Base-by-base conservation (phyloP, 805 yeast species). In the Candida nanaspora region DNA sequence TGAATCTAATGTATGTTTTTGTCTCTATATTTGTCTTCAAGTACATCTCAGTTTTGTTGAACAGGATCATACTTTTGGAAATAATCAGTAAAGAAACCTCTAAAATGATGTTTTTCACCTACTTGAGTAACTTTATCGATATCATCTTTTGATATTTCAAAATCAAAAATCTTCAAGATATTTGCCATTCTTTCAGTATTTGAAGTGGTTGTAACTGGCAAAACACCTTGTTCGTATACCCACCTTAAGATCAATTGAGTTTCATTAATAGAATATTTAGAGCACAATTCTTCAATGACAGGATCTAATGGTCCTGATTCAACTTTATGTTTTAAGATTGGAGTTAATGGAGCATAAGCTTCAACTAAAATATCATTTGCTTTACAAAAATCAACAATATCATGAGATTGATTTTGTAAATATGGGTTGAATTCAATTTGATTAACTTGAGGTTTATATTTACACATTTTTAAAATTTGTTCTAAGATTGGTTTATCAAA, bases 121-220 rank as follows among this genome's bases (percentile, higher is more conserved):
- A 66, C 48, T 15, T 59, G 45, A 4, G 68, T 53, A 38, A 79
- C 64, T 41, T 56, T 52, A 6, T 59, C 53, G 33, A 72, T 70
- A 46, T 84, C 93, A 1, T 62, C 76, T 1, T 59, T 50, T 3
- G 68, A 60, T 42, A 86, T 62, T 46, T 70, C 55, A 47, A 85
- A 81, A 27, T 68, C 69, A 47, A 76, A 78, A 27, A 81, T 61
- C 15, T 74, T 72, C 45, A 77, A 63, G 14, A 78, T 70, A 50
- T 79, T 78, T 43, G 61, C 53, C 46, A 83, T 68, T 57, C 95
- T 72, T 38, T 70, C 70, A 21, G 56, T 55, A 41, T 75, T 73
- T 3, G 81, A 69, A 2, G 88, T 76, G 11, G 93, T 84, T 6
- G 95, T 86, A 18, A 86, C 64, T 20, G 95, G 94, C 31, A 84